Evolutionary conservation across 345 rosid genomes (phyloP), one percentile per base, ranked within the genome.

Genomic region (Moricandia moricandioides): DNA sequence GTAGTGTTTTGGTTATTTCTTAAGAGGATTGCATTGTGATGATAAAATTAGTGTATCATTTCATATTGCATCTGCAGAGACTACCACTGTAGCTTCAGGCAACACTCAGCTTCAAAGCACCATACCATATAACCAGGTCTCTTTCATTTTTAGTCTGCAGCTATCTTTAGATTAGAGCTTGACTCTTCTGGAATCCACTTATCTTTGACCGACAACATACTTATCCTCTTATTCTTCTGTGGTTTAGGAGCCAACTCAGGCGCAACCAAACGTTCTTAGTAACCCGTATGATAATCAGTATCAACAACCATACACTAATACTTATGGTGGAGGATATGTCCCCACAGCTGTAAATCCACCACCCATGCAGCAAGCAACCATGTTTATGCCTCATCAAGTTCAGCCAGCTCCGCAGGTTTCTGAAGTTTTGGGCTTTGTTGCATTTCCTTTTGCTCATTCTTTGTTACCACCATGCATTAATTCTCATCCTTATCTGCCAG

Each of bases 371-470:
- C 78, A 79, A 71, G 82, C 89, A 35, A 67, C 81, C 30, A 87
- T 88, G 86, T 88, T 82, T 81, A 79, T 93, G 84, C 97, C 92
- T 73, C 83, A 88, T n/a, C 89, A 75, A 65, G 75, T 85, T 57
- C 84, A 88, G 81, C 90, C 82, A 75, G 79, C 74, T 60, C 74
- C 81, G 9, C 91, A 84, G 96, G 97, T 96, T 84, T 71, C 37
- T 78, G 27, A 62, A 73, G 34, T 78, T 62, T 66, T 67, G 24
- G 24, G 26, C 51, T 37, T 62, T 67, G 55, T 45, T 67, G 45
- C 64, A 72, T 67, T 61, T 72, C 4, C 13, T 67, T 67, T 45
- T 58, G 8, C 39, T 52, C 57, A 7, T 40, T 73, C 16, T 31
- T 40, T 21, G 43, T 54, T 54, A 10, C 40, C 64, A 51, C 31